A percentile compares a stretch with the other conserved stretches of the same genome.
Evolutionary conservation across 2,329 filamentous ascomycete genomes (phyloP).

Genomic region (Calonectria naviculata): DNA sequence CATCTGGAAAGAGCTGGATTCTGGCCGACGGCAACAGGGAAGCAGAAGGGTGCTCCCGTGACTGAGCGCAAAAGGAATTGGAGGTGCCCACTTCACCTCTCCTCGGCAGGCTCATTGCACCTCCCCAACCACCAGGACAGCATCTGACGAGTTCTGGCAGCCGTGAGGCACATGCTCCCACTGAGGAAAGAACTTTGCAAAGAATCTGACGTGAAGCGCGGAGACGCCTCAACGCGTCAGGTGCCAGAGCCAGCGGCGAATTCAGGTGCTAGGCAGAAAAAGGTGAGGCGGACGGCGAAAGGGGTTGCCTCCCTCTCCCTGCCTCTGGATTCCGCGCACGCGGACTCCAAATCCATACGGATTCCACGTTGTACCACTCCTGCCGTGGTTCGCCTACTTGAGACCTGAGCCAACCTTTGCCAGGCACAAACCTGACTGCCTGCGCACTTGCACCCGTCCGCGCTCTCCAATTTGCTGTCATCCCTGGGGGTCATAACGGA

Average conservation of each 20-base stretch:
- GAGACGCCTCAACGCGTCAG: not conserved
- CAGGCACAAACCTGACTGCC: not conserved
- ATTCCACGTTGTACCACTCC: slow-evolving; percentile 33
- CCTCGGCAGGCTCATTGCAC: not conserved
- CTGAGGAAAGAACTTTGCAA: not conserved
- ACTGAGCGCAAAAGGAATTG: not conserved
- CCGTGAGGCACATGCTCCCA: not conserved
- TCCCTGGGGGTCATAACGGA: not conserved
- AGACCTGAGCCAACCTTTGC: not conserved
- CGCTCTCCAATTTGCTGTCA: slow-evolving; percentile 7
- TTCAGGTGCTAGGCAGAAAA: not conserved
- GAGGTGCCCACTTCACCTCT: not conserved
- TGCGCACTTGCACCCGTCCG: slow-evolving; percentile 11
- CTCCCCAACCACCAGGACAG: not conserved
- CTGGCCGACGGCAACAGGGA: not conserved
- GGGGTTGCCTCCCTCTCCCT: not conserved
- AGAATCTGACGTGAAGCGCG: slow-evolving; percentile 2
- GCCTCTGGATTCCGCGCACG: not conserved
- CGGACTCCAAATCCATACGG: not conserved
- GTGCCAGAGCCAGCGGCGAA: not conserved
- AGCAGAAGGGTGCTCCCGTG: not conserved
- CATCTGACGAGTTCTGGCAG: not conserved
- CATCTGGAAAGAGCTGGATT: not conserved
- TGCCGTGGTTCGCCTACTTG: slow-evolving; percentile 25
- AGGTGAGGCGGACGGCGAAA: not conserved